Evolutionary conservation across 345 rosid species (phyloP).

Genomic region (Populus ilicifolia): DNA sequence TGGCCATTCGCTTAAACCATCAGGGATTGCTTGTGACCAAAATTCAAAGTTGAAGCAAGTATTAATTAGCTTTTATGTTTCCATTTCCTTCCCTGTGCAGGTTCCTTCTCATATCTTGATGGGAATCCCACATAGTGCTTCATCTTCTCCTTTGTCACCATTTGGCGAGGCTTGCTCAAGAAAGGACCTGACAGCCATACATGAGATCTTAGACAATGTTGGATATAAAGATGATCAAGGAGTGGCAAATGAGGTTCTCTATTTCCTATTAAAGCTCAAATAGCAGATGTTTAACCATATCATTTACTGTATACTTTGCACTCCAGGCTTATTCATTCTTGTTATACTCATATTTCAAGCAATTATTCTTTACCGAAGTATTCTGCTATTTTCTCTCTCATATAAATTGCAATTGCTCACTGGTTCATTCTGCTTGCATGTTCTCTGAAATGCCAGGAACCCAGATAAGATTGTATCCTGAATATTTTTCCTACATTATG

Average conservation of each 20-base stretch:
- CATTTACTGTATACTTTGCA: not conserved
- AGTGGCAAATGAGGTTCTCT: conserved; percentile 71
- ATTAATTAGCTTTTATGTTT: not conserved
- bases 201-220: conserved; percentile 63
- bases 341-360: not conserved
- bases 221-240: conserved; percentile 91
- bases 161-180: conserved; percentile 96
- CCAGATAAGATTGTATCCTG: not conserved
- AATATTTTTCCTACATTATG: not conserved
- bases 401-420: not conserved
- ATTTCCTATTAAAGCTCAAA: not conserved
- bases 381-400: not conserved
- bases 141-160: conserved; percentile 53
- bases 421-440: not conserved
- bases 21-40: not conserved
- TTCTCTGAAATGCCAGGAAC: not conserved
- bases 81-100: conserved; percentile 27
- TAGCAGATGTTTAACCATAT: not conserved
- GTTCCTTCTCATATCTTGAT: conserved; percentile 83
- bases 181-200: conserved; percentile 76
- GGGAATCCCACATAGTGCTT: conserved; percentile 68
- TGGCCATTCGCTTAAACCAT: not conserved
- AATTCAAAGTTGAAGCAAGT: conserved; percentile 1
- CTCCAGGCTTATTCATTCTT: not conserved
- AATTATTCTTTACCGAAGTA: not conserved